Evolutionary conservation across 768 basidiomycete genomes (phyloP).

Genomic region (Mycena vulgaris): DNA sequence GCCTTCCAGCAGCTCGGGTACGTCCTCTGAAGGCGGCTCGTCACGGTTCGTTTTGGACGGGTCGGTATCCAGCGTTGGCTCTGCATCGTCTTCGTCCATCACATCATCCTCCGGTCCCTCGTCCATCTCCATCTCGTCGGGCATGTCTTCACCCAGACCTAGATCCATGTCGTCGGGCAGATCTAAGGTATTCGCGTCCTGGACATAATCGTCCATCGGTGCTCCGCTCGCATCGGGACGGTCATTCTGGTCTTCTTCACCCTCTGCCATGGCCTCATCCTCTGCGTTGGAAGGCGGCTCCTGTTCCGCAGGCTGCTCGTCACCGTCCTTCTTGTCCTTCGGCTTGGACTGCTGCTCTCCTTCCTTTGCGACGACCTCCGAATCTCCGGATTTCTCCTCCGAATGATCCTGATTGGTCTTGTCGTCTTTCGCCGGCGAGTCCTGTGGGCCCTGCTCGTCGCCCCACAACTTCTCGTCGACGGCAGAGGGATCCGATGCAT

Average conservation of each 20-base stretch:
- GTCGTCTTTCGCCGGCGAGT: slow-evolving; percentile 65
- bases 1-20: slow-evolving; percentile 49
- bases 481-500: slow-evolving; percentile 84
- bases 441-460: slow-evolving; percentile 77
- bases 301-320: slow-evolving; percentile 35
- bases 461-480: slow-evolving; percentile 99
- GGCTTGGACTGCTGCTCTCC: slow-evolving; percentile 56
- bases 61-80: slow-evolving; percentile 44
- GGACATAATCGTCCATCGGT: slow-evolving; percentile 82
- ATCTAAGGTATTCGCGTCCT: slow-evolving; percentile 87
- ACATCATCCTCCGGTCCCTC: slow-evolving; percentile 48
- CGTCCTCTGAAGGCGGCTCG: slow-evolving; percentile 42
- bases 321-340: slow-evolving; percentile 52
- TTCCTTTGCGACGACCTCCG: slow-evolving; percentile 89
- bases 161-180: slow-evolving; percentile 91
- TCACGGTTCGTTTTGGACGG: slow-evolving; percentile 39
- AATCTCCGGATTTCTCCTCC: slow-evolving; percentile 60
- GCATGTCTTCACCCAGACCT: slow-evolving; percentile 55
- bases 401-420: slow-evolving; percentile 76
- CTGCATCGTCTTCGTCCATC: slow-evolving; percentile 56
- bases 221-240: slow-evolving; percentile 70
- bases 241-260: slow-evolving; percentile 56
- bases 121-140: slow-evolving; percentile 53
- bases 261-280: slow-evolving; percentile 41
- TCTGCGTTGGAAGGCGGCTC: slow-evolving; percentile 44